These are phyloP conservation scores for Sclerotinia minor DNA, from an alignment of 2,329 filamentous ascomycete species.

Conservation along the genomic window DNA sequence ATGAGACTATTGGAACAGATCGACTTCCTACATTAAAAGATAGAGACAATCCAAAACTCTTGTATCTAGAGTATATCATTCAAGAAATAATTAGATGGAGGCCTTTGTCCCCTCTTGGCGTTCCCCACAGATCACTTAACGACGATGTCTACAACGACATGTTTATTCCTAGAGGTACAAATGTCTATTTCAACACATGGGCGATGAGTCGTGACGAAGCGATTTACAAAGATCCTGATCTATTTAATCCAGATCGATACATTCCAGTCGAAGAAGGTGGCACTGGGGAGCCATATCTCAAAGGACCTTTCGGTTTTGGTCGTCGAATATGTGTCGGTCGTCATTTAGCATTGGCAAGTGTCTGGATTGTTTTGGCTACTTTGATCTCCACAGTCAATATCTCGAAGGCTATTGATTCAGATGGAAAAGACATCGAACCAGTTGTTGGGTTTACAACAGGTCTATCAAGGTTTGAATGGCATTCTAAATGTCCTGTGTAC, in stretches of 20 bases:
- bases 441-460: constrained; percentile 33
- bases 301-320: constrained; percentile 55
- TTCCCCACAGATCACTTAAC: constrained; percentile 55
- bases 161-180: constrained; percentile 58
- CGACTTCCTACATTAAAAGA: constrained; percentile 40
- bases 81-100: constrained; percentile 50
- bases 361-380: constrained; percentile 47
- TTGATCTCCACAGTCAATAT: constrained; percentile 46
- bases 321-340: constrained; percentile 51
- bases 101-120: constrained; percentile 50
- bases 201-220: constrained; percentile 54
- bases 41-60: constrained; percentile 42
- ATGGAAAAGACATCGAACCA: constrained; percentile 43
- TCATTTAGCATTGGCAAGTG: constrained; percentile 49
- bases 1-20: constrained; percentile 46
- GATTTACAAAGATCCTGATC: constrained; percentile 46
- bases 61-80: constrained; percentile 49
- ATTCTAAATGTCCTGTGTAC: neutral
- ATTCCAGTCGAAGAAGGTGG: constrained; percentile 44
- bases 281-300: constrained; percentile 49
- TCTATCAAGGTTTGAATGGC: constrained; percentile 32
- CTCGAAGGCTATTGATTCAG: constrained; percentile 39
- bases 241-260: constrained; percentile 51
- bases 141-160: constrained; percentile 59
- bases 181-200: constrained; percentile 52